These are phyloP conservation scores for Chrysopogon serrulatus DNA, from an alignment of 176 grass and related monocot genomes.

Conservation along the genomic window DNA sequence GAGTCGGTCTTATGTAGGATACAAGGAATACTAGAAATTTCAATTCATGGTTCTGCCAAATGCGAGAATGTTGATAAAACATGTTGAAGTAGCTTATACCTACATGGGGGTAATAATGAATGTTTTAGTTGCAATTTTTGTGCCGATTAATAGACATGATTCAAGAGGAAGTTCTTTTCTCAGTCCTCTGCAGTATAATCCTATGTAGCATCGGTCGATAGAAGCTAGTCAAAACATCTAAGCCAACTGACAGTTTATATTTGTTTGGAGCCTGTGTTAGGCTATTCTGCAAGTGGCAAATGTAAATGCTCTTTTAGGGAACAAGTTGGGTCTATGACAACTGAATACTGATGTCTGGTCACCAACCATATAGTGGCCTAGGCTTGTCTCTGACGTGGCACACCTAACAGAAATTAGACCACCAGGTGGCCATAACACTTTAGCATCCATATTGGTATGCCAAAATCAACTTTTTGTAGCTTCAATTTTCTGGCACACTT, in stretches of 20 bases:
- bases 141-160: neutral
- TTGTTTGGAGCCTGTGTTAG: neutral
- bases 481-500: conserved; percentile 37
- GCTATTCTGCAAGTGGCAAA: neutral
- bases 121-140: neutral
- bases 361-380: neutral
- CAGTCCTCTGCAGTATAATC: neutral
- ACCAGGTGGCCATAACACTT: conserved; percentile 25
- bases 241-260: neutral
- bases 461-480: conserved; percentile 25
- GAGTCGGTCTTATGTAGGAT: neutral
- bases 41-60: neutral
- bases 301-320: neutral
- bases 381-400: conserved; percentile 2
- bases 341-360: conserved; percentile 4
- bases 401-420: conserved; percentile 25
- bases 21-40: neutral
- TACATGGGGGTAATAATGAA: neutral
- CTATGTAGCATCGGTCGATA: neutral
- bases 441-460: conserved; percentile 5
- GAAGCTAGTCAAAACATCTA: conserved; percentile 1
- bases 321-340: conserved; percentile 9
- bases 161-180: conserved; percentile 6
- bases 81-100: neutral
- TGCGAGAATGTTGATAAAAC: neutral